Conservation (phyloP, 2,329 filamentous ascomycete species). For the Teratosphaeria pseudoeucalypti region DNA sequence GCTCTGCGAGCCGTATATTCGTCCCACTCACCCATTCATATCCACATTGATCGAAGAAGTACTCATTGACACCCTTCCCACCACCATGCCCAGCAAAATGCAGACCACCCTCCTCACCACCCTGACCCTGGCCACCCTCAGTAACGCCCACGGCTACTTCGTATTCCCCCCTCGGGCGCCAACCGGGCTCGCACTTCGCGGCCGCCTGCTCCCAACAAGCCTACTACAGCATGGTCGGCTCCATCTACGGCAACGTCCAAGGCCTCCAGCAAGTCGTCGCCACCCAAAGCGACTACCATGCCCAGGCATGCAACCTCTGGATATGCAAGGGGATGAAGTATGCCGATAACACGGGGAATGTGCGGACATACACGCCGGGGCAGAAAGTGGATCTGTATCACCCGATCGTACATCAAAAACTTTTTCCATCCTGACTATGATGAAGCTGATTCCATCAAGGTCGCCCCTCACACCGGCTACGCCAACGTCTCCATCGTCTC, state of each 20-base stretch:
- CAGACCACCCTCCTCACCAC: constrained; percentile 4
- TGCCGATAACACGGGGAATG: constrained; percentile 43
- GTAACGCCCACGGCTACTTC: constrained; percentile 46
- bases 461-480: constrained; percentile 44
- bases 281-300: constrained; percentile 16
- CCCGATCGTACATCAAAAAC: constrained; percentile 14
- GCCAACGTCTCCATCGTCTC: constrained; percentile 52
- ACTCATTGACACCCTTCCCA: no score
- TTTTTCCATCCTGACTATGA: neutral
- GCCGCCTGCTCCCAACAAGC: constrained; percentile 46
- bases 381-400: constrained; percentile 37
- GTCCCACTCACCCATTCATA: neutral
- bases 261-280: constrained; percentile 40
- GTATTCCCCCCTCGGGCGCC: constrained; percentile 37
- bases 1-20: neutral
- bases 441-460: constrained; percentile 1
- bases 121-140: constrained; percentile 32
- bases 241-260: constrained; percentile 50
- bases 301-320: constrained; percentile 17
- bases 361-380: constrained; percentile 43
- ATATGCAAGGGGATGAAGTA: constrained; percentile 39
- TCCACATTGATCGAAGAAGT: neutral
- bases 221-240: constrained; percentile 41
- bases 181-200: constrained; percentile 42
- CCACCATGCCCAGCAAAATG: neutral